Base-by-base conservation (phyloP, 306 rosid species). In the Malus sylvestris region DNA sequence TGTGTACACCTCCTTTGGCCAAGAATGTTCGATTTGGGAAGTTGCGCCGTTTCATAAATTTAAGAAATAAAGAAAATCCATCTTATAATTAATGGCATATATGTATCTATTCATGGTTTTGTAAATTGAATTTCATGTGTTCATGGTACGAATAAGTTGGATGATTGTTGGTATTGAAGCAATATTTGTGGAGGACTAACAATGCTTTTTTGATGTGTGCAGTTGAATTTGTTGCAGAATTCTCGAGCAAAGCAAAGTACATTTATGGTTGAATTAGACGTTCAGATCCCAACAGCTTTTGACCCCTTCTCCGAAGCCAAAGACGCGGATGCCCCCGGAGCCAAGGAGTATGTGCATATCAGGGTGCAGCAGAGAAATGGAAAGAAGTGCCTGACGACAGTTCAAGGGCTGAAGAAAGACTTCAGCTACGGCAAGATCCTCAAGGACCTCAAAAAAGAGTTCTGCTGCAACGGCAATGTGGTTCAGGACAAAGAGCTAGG, bases 231-330 rank as follows among this genome's bases (percentile, higher is more conserved):
- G 55, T 25, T 71, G 55, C 29, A 18, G 60, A 27, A 23, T 81
- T 68, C 55, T 13, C 2, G 32, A 49, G 30, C 6, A 80, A 87
- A 66, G 81, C 6, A 60, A 91, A 11, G 89, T 91, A 81, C 90
- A 90, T 91, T 78, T 91, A 91, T 91, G 98, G 97, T 94, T 88
- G 93, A 88, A 1, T 53, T 78, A 81, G 96, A 89, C 67, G 33
- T 73, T 22, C 81, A 80, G 84, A 67, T 89, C 13, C 93, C 22
- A 15, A 63, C 68, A 7, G 68, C 68, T 8, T 63, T 63, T 30
- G 68, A 63, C 22, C 68, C 68, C 2, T 63, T 30, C 3, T 40
- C 68, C 42, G 68, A 63, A 29, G 68, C 68, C 22, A 30, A 63
- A 30, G 68, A 63, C 68, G 42, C 22, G 13, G 42, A 63, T 61